Base-by-base conservation (phyloP, 163 green algal species). In the Chlorella variabilis region DNA sequence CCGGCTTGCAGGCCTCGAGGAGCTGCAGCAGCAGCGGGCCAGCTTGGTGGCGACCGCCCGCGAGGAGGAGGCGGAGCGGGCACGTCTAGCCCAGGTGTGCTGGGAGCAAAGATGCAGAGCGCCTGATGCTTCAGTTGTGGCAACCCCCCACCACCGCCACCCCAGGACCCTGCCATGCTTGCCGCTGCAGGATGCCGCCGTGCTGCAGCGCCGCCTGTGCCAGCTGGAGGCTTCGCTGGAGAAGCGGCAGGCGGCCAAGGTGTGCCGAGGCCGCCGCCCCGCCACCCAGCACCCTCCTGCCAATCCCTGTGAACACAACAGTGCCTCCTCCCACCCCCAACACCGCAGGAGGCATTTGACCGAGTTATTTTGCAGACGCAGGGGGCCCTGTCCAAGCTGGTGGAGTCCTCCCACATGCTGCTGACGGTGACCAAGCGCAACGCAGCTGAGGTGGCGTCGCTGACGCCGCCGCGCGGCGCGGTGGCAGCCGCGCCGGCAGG, bases 311-410 rank as follows among this genome's bases (percentile, higher is more conserved):
- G n/a, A n/a, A n/a, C n/a, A n/a, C n/a, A n/a, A n/a, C n/a, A n/a
- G n/a, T n/a, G n/a, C n/a, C n/a, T n/a, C n/a, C n/a, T n/a, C n/a
- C n/a, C n/a, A n/a, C n/a, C n/a, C n/a, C n/a, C n/a, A n/a, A n/a
- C n/a, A n/a, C n/a, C n/a, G 3, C 63, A 89, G 79, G 93, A 91
- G 38, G 93, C 96, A 75, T 97, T 95, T 79, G 94, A 96, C 66
- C 94, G 94, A 56, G 91, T 96, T 1, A 95, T 97, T 33, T 61
- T 87, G 36, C 93, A 98, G 85, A 97, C 93, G 51, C 92, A 98
- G 70, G 84, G 82, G 3, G 93, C 93, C 4, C 96, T 97, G 78
- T 70, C 90, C n/a, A 96, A 96, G 81, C 96, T 98, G 29, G 61
- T 97, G 51, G 93, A 98, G 81, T 93, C 83, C 76, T 94, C 88